phyloP scores from a whole-genome alignment of 495 filamentous ascomycete species.

The Hyaloscypha variabilis region DNA sequence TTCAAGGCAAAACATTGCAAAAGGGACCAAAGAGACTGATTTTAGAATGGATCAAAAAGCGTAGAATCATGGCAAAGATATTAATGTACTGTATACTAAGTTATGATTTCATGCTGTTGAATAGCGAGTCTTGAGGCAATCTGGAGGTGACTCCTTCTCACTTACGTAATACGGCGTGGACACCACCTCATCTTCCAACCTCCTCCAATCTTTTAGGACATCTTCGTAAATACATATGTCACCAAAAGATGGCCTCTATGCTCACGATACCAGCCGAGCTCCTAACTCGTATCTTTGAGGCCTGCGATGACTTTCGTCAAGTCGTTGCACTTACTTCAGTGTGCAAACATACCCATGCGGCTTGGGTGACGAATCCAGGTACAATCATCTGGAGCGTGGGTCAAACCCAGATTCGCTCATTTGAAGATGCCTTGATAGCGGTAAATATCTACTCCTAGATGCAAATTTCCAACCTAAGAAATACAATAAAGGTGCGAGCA shows the following conservation, averaged over 20 bases:
- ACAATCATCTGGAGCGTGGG: constrained; percentile 25
- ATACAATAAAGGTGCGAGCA: constrained; percentile 12
- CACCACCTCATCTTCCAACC: too few relatives aligned
- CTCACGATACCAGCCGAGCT: background rate
- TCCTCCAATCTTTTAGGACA: too few relatives aligned
- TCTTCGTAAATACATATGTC: too few relatives aligned
- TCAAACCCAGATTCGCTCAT: constrained; percentile 16
- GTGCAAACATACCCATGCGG: constrained; percentile 6
- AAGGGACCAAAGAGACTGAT: too few relatives aligned
- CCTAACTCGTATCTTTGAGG: constrained; percentile 4
- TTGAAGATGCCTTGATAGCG: constrained; percentile 26
- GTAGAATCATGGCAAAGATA: too few relatives aligned
- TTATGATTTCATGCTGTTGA: too few relatives aligned
- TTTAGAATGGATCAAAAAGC: too few relatives aligned
- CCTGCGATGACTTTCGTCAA: constrained; percentile 4
- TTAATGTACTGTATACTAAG: too few relatives aligned
- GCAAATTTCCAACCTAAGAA: constrained; percentile 6
- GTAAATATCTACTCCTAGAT: constrained; percentile 18
- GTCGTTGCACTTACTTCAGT: constrained; percentile 4
- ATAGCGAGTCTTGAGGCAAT: too few relatives aligned
- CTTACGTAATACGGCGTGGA: too few relatives aligned
- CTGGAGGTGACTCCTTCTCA: too few relatives aligned
- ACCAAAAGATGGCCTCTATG: constrained; percentile 7
- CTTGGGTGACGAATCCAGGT: background rate
- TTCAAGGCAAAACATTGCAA: too few relatives aligned